Evolutionary conservation across 306 rosid species (phyloP).

Genomic region (Biancaea sappan): DNA sequence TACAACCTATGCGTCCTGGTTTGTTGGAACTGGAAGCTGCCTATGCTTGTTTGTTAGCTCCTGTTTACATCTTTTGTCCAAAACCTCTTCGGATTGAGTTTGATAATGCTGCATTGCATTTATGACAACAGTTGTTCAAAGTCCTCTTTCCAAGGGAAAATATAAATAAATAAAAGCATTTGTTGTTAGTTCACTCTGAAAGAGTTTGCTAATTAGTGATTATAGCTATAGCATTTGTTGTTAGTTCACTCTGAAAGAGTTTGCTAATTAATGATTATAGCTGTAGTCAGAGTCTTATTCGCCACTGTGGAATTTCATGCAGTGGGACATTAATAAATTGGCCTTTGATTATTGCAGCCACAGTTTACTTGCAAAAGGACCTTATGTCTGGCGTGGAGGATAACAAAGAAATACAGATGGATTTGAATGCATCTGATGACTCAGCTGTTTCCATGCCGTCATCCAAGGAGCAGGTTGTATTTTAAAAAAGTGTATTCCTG

Average conservation of each 20-base stretch:
- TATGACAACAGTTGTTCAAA: slow-evolving; percentile 3
- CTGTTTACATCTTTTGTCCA: slow-evolving; percentile 6
- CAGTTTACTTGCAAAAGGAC: slow-evolving; percentile 40
- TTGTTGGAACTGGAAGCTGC: not conserved
- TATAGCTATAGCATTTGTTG: not conserved
- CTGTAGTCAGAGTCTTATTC: slow-evolving; percentile 1
- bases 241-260: slow-evolving; percentile 6
- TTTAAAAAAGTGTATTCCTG: slow-evolving; percentile 20
- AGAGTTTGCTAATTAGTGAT: not conserved
- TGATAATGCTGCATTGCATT: not conserved
- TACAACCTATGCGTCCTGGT: slow-evolving; percentile 2
- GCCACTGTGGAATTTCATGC: slow-evolving; percentile 12
- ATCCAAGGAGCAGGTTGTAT: slow-evolving; percentile 64
- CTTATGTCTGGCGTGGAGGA: slow-evolving; percentile 61
- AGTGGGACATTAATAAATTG: slow-evolving; percentile 20
- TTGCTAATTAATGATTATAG: not conserved
- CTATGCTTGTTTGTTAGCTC: slow-evolving; percentile 10
- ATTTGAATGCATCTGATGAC: slow-evolving; percentile 43
- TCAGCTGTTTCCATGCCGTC: slow-evolving; percentile 56
- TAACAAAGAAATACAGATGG: slow-evolving; percentile 59
- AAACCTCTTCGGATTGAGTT: not conserved
- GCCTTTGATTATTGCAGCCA: slow-evolving; percentile 35
- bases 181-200: slow-evolving; percentile 17
- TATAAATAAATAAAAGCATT: slow-evolving; percentile 1
- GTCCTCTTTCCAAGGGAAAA: slow-evolving; percentile 12